These are phyloP conservation scores for Dispira simplex DNA, from an alignment of 192 early-diverging fungal species.

Conservation along the genomic window DNA sequence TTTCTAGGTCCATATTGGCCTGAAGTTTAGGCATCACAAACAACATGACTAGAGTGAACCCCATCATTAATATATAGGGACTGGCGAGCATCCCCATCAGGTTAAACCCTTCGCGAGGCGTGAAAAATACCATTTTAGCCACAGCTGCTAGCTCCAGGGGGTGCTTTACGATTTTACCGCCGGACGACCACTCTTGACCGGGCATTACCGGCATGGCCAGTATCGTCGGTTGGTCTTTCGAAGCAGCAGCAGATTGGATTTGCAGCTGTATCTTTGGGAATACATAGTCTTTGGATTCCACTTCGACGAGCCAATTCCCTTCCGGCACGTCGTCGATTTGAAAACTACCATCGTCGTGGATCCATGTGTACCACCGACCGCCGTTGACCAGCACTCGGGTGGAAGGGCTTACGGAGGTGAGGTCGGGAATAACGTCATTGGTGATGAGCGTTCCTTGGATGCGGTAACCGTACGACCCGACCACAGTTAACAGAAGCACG, in stretches of 20 bases:
- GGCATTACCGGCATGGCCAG: background rate
- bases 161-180: conserved; percentile 13
- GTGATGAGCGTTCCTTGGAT: no score
- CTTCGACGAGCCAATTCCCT: conserved; percentile 27
- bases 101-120: conserved; percentile 41
- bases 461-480: no score
- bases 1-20: conserved; percentile 40
- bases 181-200: background rate
- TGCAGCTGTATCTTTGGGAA: conserved; percentile 29
- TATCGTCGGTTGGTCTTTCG: background rate
- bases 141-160: conserved; percentile 23
- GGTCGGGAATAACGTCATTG: background rate
- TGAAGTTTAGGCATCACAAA: conserved; percentile 48
- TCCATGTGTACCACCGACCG: background rate
- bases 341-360: conserved; percentile 4
- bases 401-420: background rate
- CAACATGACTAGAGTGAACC: conserved; percentile 34
- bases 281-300: conserved; percentile 21
- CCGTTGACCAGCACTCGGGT: conserved; percentile 5
- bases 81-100: conserved; percentile 38
- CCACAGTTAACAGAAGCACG: no score
- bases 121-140: conserved; percentile 30
- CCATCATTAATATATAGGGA: conserved; percentile 54
- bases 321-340: conserved; percentile 12
- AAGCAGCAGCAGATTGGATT: background rate